phyloP scores from a whole-genome alignment of 2,329 filamentous ascomycete species.

The Reticulascus tulasneorum region DNA sequence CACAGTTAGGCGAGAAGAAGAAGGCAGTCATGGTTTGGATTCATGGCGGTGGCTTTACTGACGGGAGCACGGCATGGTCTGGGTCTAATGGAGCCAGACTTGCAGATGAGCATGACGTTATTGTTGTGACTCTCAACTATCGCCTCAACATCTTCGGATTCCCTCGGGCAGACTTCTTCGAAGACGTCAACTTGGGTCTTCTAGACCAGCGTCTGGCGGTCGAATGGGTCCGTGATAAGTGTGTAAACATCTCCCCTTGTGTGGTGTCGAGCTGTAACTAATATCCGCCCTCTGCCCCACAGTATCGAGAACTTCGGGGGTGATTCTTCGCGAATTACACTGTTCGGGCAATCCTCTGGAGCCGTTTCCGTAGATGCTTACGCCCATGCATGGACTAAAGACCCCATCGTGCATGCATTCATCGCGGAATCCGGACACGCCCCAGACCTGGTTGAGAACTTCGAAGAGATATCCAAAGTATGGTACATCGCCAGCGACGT shows the following conservation, averaged over 20 bases:
- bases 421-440: slow-evolving; percentile 43
- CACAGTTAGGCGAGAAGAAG: slow-evolving; percentile 2
- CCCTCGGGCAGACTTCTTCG: slow-evolving; percentile 25
- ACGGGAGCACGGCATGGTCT: slow-evolving; percentile 29
- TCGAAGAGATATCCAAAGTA: slow-evolving; percentile 23
- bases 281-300: too few relatives aligned
- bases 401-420: slow-evolving; percentile 45
- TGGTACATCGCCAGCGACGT: slow-evolving; percentile 40
- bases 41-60: slow-evolving; percentile 29
- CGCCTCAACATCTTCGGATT: slow-evolving; percentile 39
- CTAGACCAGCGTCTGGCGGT: slow-evolving; percentile 50
- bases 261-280: too few relatives aligned
- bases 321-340: slow-evolving; percentile 35
- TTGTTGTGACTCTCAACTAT: slow-evolving; percentile 45
- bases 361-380: slow-evolving; percentile 40
- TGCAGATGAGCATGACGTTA: slow-evolving; percentile 36
- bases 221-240: slow-evolving; percentile 49
- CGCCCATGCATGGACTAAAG: slow-evolving; percentile 42
- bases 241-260: too few relatives aligned
- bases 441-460: slow-evolving; percentile 40
- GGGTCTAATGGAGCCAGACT: slow-evolving; percentile 40
- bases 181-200: slow-evolving; percentile 42
- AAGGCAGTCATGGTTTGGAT: slow-evolving; percentile 34
- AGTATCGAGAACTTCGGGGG: slow-evolving; percentile 49
- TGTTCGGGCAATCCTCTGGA: slow-evolving; percentile 45